phyloP scores from a whole-genome alignment of 176 grass and related monocot species.

The Musa acuminata region DNA sequence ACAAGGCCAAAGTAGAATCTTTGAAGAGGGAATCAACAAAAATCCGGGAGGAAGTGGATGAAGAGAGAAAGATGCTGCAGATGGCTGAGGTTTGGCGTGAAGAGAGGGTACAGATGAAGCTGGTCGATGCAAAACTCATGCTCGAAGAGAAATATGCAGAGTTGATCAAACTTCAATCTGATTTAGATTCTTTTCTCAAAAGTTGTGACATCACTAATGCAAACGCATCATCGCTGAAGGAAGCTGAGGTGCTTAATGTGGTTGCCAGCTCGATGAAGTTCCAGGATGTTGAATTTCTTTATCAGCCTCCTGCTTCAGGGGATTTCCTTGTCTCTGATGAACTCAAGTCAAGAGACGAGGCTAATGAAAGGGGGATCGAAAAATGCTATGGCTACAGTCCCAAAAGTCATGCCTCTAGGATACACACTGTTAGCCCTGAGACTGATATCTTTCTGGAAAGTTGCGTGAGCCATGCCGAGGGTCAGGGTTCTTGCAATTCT shows the following conservation, averaged over 20 bases:
- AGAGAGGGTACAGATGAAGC: constrained; percentile 37
- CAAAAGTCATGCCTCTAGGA: background rate
- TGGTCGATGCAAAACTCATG: constrained; percentile 32
- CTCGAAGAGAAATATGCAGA: constrained; percentile 31
- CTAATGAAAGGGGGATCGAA: constrained; percentile 13
- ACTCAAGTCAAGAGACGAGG: background rate
- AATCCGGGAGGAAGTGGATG: constrained; percentile 47
- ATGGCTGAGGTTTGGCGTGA: too few relatives aligned
- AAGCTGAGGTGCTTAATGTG: constrained; percentile 15
- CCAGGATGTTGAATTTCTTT: background rate
- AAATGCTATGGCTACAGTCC: background rate
- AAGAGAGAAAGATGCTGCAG: constrained; percentile 42
- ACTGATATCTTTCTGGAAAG: constrained; percentile 35
- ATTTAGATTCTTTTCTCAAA: constrained; percentile 38
- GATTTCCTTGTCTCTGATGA: too few relatives aligned
- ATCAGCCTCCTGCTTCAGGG: too few relatives aligned
- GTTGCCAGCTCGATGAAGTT: constrained; percentile 8
- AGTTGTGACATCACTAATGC: background rate
- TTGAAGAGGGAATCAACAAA: constrained; percentile 34
- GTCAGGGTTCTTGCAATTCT: constrained; percentile 9
- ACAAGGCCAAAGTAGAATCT: constrained; percentile 43
- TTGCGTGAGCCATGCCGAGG: too few relatives aligned
- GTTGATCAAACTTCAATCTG: constrained; percentile 26
- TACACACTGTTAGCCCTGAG: background rate
- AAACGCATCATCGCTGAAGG: background rate